phyloP scores from a whole-genome alignment of 2,329 filamentous ascomycete species.

The Leptodontidium sp. region DNA sequence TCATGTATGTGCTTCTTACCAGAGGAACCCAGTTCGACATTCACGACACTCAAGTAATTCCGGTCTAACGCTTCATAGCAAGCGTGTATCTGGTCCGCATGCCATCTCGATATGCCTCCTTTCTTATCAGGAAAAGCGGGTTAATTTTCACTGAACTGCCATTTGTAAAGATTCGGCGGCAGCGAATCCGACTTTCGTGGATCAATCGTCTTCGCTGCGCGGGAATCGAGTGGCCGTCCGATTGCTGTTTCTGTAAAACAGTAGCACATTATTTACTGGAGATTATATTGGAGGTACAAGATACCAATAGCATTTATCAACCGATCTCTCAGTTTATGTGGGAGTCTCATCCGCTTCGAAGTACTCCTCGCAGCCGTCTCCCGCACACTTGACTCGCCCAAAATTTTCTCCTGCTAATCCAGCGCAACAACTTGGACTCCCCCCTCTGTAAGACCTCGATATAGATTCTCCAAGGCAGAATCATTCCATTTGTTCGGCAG shows the following conservation, averaged over 20 bases:
- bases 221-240: conserved; percentile 12
- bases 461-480: conserved; percentile 10
- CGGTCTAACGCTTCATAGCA: conserved; percentile 24
- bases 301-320: conserved; percentile 15
- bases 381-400: background rate
- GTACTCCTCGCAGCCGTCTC: background rate
- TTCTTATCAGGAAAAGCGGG: conserved; percentile 12
- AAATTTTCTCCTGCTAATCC: background rate
- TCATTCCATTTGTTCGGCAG: conserved; percentile 11
- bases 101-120: conserved; percentile 24
- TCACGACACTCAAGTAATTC: conserved; percentile 13
- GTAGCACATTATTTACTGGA: background rate
- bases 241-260: conserved; percentile 19
- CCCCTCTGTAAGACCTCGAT: conserved; percentile 8
- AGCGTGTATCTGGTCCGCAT: conserved; percentile 11
- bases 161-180: conserved; percentile 22
- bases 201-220: conserved; percentile 16
- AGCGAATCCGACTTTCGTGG: conserved; percentile 18
- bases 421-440: conserved; percentile 1
- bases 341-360: background rate
- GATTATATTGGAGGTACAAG: background rate
- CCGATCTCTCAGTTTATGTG: conserved; percentile 5
- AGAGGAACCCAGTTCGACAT: conserved; percentile 5
- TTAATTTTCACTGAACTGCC: conserved; percentile 22
- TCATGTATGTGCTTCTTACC: background rate